Base-by-base conservation (phyloP, 2,329 filamentous ascomycete genomes). In the Talaromyces islandicus region DNA sequence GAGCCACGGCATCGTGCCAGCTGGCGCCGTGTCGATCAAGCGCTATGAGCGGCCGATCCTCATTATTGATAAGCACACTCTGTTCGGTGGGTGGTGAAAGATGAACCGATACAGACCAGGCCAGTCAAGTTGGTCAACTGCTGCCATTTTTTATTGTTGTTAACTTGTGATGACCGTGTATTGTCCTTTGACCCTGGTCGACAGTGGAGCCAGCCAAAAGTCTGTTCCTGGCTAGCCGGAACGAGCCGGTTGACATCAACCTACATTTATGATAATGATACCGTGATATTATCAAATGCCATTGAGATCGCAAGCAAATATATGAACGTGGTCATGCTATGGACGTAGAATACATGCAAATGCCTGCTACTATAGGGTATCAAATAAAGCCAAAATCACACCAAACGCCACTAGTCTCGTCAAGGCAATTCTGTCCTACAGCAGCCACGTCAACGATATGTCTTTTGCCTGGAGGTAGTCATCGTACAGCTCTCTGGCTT, bases 401-500 rank as follows among this genome's bases (percentile, higher is more conserved):
- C 66, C 67, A 56, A 29, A 17, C 48, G 48, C 48, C 25, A 52
- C 19, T 14, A 3, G n/a, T 21, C 19, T 11, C 24, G 41, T 21
- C 48, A 9, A 25, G 4, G 11, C 24, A n/a, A 52, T 4, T 52
- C 24, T 29, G 19, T 68, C 60, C 21, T 57, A 55, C 27, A 63
- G 65, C 61, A n/a, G 43, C 11, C 65, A 56, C 27, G 57, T 32
- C 5, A 65, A 60, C 21, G 54, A 25, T 4, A 21, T 21, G 12
- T 48, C 24, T 5, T 63, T 63, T 6, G 46, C 24, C 3, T 62
- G 57, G 11, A 63, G 11, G 7, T 56, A 58, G 14, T 43, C 43
- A 25, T 64, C 54, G 53, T 60, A 57, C 14, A 67, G 29, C 29
- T 63, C 50, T 41, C 53, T 56, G 24, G 66, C 63, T 48, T 70